Evolutionary conservation across 306 rosid species (phyloP).

Genomic region (Vigna unguiculata): DNA sequence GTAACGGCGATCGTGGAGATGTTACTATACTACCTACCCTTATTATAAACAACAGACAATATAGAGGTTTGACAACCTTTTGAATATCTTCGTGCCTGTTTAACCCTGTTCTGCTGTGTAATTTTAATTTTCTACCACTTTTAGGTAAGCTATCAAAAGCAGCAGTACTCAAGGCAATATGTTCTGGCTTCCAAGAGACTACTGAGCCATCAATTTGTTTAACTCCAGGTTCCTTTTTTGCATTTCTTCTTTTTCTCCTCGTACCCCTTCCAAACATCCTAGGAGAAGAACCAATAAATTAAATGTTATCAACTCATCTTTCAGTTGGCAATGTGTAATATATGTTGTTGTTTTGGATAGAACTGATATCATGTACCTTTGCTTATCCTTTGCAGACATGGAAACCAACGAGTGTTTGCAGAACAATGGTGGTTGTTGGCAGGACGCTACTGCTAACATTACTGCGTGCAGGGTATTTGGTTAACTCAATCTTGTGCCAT

Average conservation of each 20-base stretch:
- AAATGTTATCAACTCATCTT: neutral
- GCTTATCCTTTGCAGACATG: conserved; percentile 60
- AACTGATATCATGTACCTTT: conserved; percentile 5
- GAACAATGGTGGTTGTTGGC: conserved; percentile 97
- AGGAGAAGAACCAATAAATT: neutral
- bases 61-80: conserved; percentile 72
- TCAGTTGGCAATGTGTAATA: neutral
- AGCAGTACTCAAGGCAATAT: conserved; percentile 92
- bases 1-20: conserved; percentile 88
- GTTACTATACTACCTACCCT: conserved; percentile 96
- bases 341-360: conserved; percentile 16
- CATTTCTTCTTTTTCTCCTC: conserved; percentile 29
- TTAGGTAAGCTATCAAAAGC: conserved; percentile 83
- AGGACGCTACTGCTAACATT: conserved; percentile 74
- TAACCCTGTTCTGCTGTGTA: neutral
- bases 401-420: conserved; percentile 89
- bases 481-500: conserved; percentile 18
- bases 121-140: conserved; percentile 5
- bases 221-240: conserved; percentile 69
- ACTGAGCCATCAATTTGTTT: conserved; percentile 94
- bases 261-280: conserved; percentile 4
- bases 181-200: conserved; percentile 91
- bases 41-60: conserved; percentile 90
- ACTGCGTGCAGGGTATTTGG: conserved; percentile 90
- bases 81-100: neutral